A percentile compares a stretch with the other conserved stretches of the same genome.
These are phyloP conservation scores for Cladorrhinum sp. DNA, from an alignment of 2,329 filamentous ascomycete genomes.

Conservation along the genomic window DNA sequence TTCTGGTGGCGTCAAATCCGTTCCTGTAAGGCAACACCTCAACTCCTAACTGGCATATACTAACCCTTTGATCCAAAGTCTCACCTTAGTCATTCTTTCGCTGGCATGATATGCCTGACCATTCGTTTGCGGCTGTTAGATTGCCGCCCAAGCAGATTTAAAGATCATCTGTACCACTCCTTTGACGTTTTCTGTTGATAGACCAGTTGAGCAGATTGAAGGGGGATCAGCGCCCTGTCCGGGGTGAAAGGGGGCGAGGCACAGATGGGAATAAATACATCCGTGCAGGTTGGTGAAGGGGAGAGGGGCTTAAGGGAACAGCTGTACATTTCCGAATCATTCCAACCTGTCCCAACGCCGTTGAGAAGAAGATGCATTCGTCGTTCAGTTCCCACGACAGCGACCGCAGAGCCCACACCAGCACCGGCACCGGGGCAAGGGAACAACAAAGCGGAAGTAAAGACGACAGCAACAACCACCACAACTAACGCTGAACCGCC, in stretches of 20 bases:
- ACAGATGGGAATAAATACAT: background rate
- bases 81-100: background rate
- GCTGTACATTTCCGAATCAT: background rate
- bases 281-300: background rate
- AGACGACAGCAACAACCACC: background rate
- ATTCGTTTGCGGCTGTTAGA: background rate
- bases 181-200: too few relatives aligned
- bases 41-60: too few relatives aligned
- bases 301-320: background rate
- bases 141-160: background rate
- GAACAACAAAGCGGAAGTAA: background rate
- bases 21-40: too few relatives aligned
- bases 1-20: background rate
- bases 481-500: background rate
- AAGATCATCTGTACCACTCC: too few relatives aligned
- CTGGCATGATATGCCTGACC: background rate
- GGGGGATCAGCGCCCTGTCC: too few relatives aligned
- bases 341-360: background rate
- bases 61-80: background rate
- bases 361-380: conserved; percentile 4
- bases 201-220: too few relatives aligned
- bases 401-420: background rate
- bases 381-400: background rate
- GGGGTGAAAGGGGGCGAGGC: too few relatives aligned
- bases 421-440: background rate